phyloP scores from a whole-genome alignment of 768 basidiomycete species.

The Cystofilobasidium capitatum region DNA sequence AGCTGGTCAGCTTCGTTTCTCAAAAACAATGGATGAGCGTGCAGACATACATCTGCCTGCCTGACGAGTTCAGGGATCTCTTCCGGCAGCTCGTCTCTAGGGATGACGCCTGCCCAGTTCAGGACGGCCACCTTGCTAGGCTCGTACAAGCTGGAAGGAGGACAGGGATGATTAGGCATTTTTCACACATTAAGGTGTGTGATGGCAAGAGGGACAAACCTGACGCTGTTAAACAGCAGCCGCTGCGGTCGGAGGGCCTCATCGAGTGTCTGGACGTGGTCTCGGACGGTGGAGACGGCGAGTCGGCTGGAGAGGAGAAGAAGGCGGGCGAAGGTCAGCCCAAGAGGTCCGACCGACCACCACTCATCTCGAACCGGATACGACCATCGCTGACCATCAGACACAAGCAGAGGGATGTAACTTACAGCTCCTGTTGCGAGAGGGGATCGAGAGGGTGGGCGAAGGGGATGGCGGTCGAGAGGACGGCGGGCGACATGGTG shows the following conservation, averaged over 20 bases:
- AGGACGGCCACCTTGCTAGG: constrained; percentile 29
- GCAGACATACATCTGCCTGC: constrained; percentile 35
- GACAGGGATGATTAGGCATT: constrained; percentile 8
- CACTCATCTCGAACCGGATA: neutral
- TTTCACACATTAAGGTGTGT: too few relatives aligned
- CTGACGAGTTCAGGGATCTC: constrained; percentile 22
- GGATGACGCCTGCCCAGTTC: constrained; percentile 29
- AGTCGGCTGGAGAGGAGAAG: constrained; percentile 10
- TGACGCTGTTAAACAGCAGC: neutral
- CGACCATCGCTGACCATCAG: neutral
- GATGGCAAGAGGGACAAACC: too few relatives aligned
- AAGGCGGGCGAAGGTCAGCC: neutral
- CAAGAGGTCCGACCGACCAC: neutral
- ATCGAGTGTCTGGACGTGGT: neutral
- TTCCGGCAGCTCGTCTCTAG: constrained; percentile 25
- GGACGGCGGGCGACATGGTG: constrained; percentile 4
- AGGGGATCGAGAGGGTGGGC: constrained; percentile 29
- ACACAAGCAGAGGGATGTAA: constrained; percentile 4
- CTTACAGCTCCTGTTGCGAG: neutral
- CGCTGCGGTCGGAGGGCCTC: neutral
- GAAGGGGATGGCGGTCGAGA: neutral
- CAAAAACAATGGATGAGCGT: neutral
- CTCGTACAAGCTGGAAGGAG: constrained; percentile 5
- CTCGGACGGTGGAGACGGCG: constrained; percentile 19
- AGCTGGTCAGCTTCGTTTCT: neutral